phyloP scores from a whole-genome alignment of 306 rosid species.

The Echinosophora koreensis region DNA sequence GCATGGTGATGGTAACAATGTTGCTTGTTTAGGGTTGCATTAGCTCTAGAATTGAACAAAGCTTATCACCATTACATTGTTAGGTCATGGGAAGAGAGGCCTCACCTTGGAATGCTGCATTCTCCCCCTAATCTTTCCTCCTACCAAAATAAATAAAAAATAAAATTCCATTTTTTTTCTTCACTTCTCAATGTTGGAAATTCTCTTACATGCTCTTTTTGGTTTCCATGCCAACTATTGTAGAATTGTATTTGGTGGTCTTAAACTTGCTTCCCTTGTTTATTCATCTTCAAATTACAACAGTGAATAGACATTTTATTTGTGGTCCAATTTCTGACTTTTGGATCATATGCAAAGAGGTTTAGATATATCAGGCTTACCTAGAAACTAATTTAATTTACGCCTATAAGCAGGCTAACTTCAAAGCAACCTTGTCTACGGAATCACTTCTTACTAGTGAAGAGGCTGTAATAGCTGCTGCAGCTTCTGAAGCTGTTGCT shows the following conservation, averaged over 20 bases:
- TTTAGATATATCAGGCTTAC: conserved; percentile 26
- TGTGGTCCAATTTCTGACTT: conserved; percentile 24
- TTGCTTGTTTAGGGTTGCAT: conserved; percentile 15
- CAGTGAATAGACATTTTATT: not conserved
- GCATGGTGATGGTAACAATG: too few relatives aligned
- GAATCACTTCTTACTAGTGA: conserved; percentile 82
- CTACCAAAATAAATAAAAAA: not conserved
- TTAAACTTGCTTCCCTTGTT: not conserved
- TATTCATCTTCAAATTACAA: conserved; percentile 33
- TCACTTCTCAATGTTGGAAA: conserved; percentile 5
- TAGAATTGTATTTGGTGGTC: too few relatives aligned
- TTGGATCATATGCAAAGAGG: conserved; percentile 19
- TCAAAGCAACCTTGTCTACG: conserved; percentile 68
- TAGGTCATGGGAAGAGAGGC: not conserved
- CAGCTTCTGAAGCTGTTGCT: conserved; percentile 91
- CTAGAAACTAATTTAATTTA: conserved; percentile 37
- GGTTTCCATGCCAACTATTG: conserved; percentile 8
- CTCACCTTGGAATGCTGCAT: not conserved
- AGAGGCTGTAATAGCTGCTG: conserved; percentile 88
- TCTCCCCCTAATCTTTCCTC: conserved; percentile 16
- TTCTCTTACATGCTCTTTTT: conserved; percentile 17
- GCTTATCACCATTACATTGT: not conserved
- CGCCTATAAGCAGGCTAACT: conserved; percentile 59
- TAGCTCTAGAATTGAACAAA: conserved; percentile 11
- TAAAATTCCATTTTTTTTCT: conserved; percentile 5